Evolutionary conservation across 805 yeast species (phyloP), one percentile per base, ranked within the genome.

Genomic region (Myxozyma geophila): DNA sequence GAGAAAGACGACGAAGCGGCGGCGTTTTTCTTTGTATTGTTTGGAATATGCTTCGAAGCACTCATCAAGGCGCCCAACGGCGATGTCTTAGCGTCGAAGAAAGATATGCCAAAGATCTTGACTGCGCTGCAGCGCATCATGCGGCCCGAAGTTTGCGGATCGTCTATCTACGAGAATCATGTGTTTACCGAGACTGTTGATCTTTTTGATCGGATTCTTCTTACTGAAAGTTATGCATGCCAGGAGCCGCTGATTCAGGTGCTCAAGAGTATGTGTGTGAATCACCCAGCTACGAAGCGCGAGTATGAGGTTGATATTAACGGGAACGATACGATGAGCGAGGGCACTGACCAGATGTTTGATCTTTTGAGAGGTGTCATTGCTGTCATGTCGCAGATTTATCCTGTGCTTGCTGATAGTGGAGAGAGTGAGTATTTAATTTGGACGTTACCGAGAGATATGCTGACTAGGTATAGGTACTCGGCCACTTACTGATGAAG

Each of bases 41-140:
- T 88, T 76, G 89, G 97, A 10, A 89, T 90, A 69, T 90, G 97
- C 73, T 81, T 92, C 54, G 96, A 90, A 70, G 83, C 88, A 0
- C 79, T 92, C 65, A 82, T 88, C 54, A 82, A 81, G 55, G 75
- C 77, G 74, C 66, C 70, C 4, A 70, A 67, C 33, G 69, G 70
- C 17, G 55, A 66, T n/a, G 59, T 58, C 43, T 70, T 60, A 17
- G 62, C 63, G 12, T 40, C 69, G 49, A 61, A 66, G 13, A 75
- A 75, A 35, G 75, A 74, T 37, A 61, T 71, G 37, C 72, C 75
- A 37, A 82, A 86, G 2, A 60, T 71, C 82, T 57, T 77, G 12
- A 77, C 78, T 1, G 86, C 88, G 0, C 74, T 92, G 63, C 77
- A 76, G 40, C 81, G 84, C 60, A 78, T 92, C 17, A 78, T 90